Percentiles rank a stretch among this genome's conserved stretches.
phyloP scores from a whole-genome alignment of 768 basidiomycete genomes.

The Tulasnella sp. region DNA sequence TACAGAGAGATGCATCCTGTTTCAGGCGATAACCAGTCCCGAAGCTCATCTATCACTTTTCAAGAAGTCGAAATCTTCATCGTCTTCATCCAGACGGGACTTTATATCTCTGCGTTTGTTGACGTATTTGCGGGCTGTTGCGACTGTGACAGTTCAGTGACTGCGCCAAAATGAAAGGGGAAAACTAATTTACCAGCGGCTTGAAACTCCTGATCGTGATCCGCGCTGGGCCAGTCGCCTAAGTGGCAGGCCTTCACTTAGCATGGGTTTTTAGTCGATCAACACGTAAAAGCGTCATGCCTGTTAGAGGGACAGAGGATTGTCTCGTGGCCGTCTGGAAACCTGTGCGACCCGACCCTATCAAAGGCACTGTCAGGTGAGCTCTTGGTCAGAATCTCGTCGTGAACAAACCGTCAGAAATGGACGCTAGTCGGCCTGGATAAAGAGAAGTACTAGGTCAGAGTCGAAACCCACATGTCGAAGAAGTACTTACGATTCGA shows the following conservation, averaged over 20 bases:
- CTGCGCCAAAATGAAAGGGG: background rate
- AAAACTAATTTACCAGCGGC: background rate
- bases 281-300: background rate
- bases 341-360: background rate
- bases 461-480: background rate
- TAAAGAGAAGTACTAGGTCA: background rate
- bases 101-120: background rate
- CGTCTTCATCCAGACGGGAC: background rate
- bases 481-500: background rate
- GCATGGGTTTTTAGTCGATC: background rate
- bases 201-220: background rate
- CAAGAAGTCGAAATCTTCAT: background rate
- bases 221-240: background rate
- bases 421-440: background rate
- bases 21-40: no score
- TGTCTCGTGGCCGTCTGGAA: background rate
- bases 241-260: background rate
- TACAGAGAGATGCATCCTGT: no score
- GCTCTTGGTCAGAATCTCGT: background rate
- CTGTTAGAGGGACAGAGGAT: background rate
- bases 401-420: background rate
- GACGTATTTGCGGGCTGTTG: background rate
- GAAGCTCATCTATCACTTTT: background rate
- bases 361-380: background rate
- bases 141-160: background rate